Base-by-base conservation (phyloP, 2,329 filamentous ascomycete species). In the Nemania diffusa region DNA sequence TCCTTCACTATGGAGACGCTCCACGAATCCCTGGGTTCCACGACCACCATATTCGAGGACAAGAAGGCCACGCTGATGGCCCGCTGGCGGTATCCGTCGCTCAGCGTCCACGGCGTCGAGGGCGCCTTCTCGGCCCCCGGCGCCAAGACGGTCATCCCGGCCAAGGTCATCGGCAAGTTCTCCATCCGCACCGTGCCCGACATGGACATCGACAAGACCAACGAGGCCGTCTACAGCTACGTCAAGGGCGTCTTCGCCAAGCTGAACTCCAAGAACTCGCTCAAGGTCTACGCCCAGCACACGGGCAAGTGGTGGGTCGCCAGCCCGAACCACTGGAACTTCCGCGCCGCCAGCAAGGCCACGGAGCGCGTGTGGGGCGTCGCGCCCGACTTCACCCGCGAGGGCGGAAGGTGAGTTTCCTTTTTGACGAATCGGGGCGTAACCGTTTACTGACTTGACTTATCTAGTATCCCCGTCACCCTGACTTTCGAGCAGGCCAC, bases 291-390 rank as follows among this genome's bases (percentile, higher is more conserved):
- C 78, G 86, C 94, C 65, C 90, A 95, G 81, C 96, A 99, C 84
- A 91, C 90, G 67, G 96, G 96, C 74, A 97, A 97, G 83, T 99
- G 96, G 96, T 99, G 96, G 96, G 94, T 97, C 55, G 94, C 97
- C 53, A 94, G 92, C 78, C 95, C 96, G 32, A 96, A 97, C 83
- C 95, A 99, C 87, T 98, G 96, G 94, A 99, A 99, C 87, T 99
- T 98, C 83, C 88, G 90, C 32, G 95, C 95, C 27, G 96, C 96
- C 15, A 89, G 91, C 77, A 98, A 97, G 87, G 96, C 96, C n/a
- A 94, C 96, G 37, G 91, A 98, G 85, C 89, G 93, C 71, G 96
- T 99, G 42, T 99, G 94, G 88, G 92, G 92, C 61, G 91, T 97
- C 62, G 87, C 94, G 84, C 96, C 96, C 27, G 96, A 99, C 82